Evolutionary conservation across 768 basidiomycete genomes (phyloP), one percentile per base, ranked within the genome.

Genomic region (Aureoboletus auriporus): DNA sequence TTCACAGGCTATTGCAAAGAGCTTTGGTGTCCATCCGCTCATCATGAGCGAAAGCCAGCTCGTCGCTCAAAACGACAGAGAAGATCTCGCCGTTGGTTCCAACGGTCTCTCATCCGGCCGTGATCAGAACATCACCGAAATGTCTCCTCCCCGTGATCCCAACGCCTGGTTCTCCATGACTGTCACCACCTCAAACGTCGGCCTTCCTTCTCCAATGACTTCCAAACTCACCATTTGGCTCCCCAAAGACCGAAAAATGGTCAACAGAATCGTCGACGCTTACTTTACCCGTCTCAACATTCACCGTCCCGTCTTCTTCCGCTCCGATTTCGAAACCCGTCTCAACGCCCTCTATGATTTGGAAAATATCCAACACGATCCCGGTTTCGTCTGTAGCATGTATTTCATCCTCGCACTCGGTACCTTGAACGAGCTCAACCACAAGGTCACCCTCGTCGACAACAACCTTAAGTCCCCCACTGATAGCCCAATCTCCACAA

Each of bases 331-430:
- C 63, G 78, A 87, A 54, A 74, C 71, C 57, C 73, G 75, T 12
- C 67, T 92, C 45, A 71, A 78, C 38, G 75, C 79, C 23, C 73
- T 89, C n/a, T 93, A 92, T 59, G 76, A 81, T 0, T 75, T 75
- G 40, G 65, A 71, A 7, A 59, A 71, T 29, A 54, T 74, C 3
- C 75, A 79, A 20, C 73, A 80, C 53, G 89, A 92, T 60, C 85
- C 87, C 11, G 90, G 90, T 16, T 88, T 80, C 65, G 59, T 93
- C 5, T 91, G 86, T 67, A 82, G 83, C 63, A 63, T 86, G 49
- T 91, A 92, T 62, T 71, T 92, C 26, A 70, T 92, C 35, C 68
- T 92, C 43, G 89, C 87, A 0, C 76, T 93, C 1, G 89, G 89
- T 3, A 90, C 90, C 2, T 74, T 92, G 54, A 85, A 83, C 68